These are phyloP conservation scores for Dimargaris xerosporica DNA, from an alignment of 192 early-diverging fungal species.

Conservation along the genomic window DNA sequence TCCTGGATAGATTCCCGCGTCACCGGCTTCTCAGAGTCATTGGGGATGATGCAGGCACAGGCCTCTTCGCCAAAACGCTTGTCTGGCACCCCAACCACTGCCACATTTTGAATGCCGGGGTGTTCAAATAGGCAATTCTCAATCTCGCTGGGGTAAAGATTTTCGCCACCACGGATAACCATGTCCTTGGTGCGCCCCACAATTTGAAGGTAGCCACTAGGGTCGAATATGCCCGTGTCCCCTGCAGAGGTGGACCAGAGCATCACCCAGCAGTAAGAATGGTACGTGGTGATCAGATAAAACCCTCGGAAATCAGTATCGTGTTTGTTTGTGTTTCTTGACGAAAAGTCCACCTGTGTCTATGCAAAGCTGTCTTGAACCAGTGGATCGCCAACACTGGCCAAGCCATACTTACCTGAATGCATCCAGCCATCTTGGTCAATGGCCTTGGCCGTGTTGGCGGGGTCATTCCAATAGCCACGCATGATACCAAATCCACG, in stretches of 20 bases:
- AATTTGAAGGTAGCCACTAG: conserved; percentile 27
- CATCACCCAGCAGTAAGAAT: too few species aligned
- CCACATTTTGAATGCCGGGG: conserved; percentile 24
- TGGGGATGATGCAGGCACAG: conserved; percentile 27
- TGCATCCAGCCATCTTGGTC: conserved; percentile 31
- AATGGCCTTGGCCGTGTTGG: conserved; percentile 22
- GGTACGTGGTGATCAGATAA: too few species aligned
- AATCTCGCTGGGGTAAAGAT: conserved; percentile 30
- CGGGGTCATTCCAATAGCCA: conserved; percentile 27
- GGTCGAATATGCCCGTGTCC: conserved; percentile 27
- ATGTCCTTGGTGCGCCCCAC: conserved; percentile 33
- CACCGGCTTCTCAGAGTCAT: conserved; percentile 14
- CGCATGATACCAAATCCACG: conserved; percentile 29
- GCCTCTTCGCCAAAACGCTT: conserved; percentile 26
- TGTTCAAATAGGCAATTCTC: conserved; percentile 28
- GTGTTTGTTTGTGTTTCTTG: too few species aligned
- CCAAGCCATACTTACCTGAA: conserved; percentile 11
- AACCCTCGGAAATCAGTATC: too few species aligned
- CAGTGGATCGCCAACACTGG: too few species aligned
- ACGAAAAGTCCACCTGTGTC: too few species aligned
- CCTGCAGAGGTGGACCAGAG: conserved; percentile 6
- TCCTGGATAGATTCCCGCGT: conserved; percentile 20
- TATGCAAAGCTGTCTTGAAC: too few species aligned
- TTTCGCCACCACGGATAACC: conserved; percentile 37
- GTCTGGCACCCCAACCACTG: conserved; percentile 31